Base-by-base conservation (phyloP, 163 green algal species). In the Chlamydomonas reinhardtii region DNA sequence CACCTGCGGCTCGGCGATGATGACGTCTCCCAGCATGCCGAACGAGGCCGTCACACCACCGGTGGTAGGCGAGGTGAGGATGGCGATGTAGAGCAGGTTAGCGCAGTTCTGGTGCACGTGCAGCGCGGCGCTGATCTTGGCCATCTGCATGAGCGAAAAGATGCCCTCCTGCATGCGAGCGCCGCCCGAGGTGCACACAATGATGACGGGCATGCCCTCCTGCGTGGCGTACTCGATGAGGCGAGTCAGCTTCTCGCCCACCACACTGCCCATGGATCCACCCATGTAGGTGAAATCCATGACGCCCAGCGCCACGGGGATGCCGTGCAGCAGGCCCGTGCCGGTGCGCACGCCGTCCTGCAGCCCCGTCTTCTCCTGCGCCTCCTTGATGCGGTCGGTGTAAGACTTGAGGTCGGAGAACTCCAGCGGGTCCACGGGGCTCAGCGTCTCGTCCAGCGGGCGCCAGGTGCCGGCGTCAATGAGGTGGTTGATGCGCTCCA, bases 211-310 rank as follows among this genome's bases (percentile, higher is more conserved):
- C 75, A 96, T 91, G 31, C 90, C 92, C 88, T 96, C 91, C 87
- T 90, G 85, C 27, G 92, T 94, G 34, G 91, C 92, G 83, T 94
- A 94, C 74, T 95, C 93, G 61, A 96, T 96, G 48, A 96, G 83
- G 71, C 93, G 90, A 15, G 93, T 96, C n/a, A 97, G 91, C 91
- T 95, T 96, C 90, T 97, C 94, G 15, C 94, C 94, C 78, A 96
- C 94, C 76, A 95, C 94, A 35, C 82, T 92, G 59, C 94, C 94
- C 93, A 97, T 96, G 71, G 74, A 92, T 79, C 94, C 94, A 31
- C 94, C 94, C 93, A 97, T 96, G 93, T 95, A 97, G 73, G 87
- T 83, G 85, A 97, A 97, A 73, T 97, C 93, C 93, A 96, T 95
- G 29, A 96, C 93, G 39, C 90, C 94, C 77, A 96, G 82, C 56